A percentile compares a stretch with the other conserved stretches of the same genome.
These are phyloP conservation scores for Leishmania arabica DNA, from an alignment of 208 protist genomes.

Conservation along the genomic window DNA sequence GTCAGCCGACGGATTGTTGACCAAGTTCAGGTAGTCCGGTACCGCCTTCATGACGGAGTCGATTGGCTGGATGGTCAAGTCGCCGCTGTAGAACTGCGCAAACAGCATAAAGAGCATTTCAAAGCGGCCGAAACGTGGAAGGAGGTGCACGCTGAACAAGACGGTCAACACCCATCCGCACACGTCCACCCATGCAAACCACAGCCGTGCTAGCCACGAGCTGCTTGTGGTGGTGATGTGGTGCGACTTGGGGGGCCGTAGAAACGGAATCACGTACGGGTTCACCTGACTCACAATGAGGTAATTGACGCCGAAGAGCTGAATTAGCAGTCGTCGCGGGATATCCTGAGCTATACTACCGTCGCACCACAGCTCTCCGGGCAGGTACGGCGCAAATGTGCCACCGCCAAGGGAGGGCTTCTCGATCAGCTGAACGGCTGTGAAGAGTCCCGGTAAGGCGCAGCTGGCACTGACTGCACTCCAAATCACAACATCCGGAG, in stretches of 20 bases:
- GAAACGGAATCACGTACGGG: constrained; percentile 82
- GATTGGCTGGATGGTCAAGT: constrained; percentile 72
- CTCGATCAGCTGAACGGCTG: constrained; percentile 66
- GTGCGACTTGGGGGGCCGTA: constrained; percentile 36
- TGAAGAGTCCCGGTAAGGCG: constrained; percentile 67
- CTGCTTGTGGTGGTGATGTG: constrained; percentile 23
- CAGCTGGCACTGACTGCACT: constrained; percentile 75
- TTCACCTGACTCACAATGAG: constrained; percentile 85
- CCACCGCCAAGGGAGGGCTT: constrained; percentile 39
- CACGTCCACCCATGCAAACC: constrained; percentile 34
- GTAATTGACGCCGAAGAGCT: constrained; percentile 81
- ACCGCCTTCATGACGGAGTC: constrained; percentile 49
- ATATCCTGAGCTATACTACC: constrained; percentile 65
- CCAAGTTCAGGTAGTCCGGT: constrained; percentile 66
- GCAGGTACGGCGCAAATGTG: constrained; percentile 50
- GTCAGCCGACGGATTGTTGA: constrained; percentile 65
- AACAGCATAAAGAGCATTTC: constrained; percentile 49
- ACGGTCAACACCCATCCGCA: constrained; percentile 46
- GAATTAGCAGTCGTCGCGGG: constrained; percentile 55
- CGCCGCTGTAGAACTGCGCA: constrained; percentile 62
- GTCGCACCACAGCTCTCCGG: constrained; percentile 68
- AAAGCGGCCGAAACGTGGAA: constrained; percentile 39
- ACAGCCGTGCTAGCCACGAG: constrained; percentile 30
- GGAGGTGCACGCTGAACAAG: constrained; percentile 39
- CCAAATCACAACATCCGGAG: constrained; percentile 83